phyloP scores from a whole-genome alignment of 164 flowering plant genomes.

The Vitis rotundifolia region DNA sequence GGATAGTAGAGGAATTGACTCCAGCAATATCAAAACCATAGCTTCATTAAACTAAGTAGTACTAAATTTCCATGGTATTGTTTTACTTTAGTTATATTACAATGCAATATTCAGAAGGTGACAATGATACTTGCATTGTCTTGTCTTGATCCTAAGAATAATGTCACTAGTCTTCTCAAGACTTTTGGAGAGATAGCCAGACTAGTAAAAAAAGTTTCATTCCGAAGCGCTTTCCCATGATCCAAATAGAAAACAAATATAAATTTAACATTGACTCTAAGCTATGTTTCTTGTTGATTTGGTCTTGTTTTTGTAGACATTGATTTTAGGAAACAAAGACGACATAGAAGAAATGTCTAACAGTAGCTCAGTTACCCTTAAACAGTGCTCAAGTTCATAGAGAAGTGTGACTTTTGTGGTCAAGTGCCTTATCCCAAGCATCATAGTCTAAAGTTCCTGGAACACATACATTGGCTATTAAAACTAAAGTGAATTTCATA shows the following conservation, averaged over 20 bases:
- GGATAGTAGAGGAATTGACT: too few relatives aligned
- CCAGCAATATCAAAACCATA: too few relatives aligned
- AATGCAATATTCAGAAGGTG: constrained; percentile 57
- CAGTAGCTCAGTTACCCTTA: constrained; percentile 58
- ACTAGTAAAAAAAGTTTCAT: constrained; percentile 44
- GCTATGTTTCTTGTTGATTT: background rate
- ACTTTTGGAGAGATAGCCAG: constrained; percentile 82
- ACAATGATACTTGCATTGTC: constrained; percentile 83
- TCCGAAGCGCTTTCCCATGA: background rate
- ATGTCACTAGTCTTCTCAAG: constrained; percentile 70
- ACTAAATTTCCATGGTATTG: constrained; percentile 7
- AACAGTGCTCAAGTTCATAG: constrained; percentile 70
- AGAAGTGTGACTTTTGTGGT: constrained; percentile 79
- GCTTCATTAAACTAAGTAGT: too few relatives aligned
- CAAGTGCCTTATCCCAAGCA: constrained; percentile 87
- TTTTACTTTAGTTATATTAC: constrained; percentile 73
- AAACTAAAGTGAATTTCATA: too few relatives aligned
- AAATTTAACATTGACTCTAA: background rate
- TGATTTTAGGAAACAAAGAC: constrained; percentile 85
- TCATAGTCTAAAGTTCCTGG: constrained; percentile 83
- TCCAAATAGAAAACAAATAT: background rate
- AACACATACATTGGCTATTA: constrained; percentile 77
- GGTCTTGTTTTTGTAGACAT: constrained; percentile 41
- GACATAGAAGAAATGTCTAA: constrained; percentile 78
- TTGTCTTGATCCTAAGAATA: constrained; percentile 87